Percentiles rank a stretch among this genome's conserved stretches.
These are phyloP conservation scores for Luzula sylvatica DNA, from an alignment of 176 grass and related monocot genomes.

Conservation along the genomic window DNA sequence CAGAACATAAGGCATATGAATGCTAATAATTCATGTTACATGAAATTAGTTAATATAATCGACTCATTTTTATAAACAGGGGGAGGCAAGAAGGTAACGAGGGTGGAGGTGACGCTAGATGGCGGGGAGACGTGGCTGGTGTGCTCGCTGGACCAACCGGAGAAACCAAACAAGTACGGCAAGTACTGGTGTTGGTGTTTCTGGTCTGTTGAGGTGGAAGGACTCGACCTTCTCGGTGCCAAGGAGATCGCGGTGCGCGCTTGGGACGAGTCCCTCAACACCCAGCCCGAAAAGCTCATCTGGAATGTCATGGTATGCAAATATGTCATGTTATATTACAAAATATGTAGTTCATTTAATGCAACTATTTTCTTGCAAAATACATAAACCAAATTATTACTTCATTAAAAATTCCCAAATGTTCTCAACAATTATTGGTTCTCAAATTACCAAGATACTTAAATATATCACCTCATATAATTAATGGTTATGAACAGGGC, in stretches of 20 bases:
- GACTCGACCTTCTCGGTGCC: constrained; percentile 64
- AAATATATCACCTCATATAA: too few species aligned
- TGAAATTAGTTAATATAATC: background rate
- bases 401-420: too few species aligned
- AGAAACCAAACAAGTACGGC: constrained; percentile 89
- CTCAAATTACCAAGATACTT: too few species aligned
- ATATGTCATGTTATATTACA: too few species aligned
- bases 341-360: too few species aligned
- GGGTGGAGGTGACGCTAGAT: constrained; percentile 89
- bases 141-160: constrained; percentile 49
- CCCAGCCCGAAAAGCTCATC: constrained; percentile 78
- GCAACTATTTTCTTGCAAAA: too few species aligned
- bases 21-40: background rate
- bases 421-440: too few species aligned
- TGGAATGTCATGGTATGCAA: constrained; percentile 90
- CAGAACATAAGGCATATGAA: too few species aligned
- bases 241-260: constrained; percentile 87
- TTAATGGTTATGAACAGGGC: constrained; percentile 30
- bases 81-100: constrained; percentile 71
- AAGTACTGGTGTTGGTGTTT: constrained; percentile 99
- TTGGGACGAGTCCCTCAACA: constrained; percentile 86
- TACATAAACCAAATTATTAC: too few species aligned
- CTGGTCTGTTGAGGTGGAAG: constrained; percentile 84
- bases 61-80: constrained; percentile 24
- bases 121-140: constrained; percentile 82